These are phyloP conservation scores for Cystofilobasidium bisporidii DNA, from an alignment of 768 basidiomycete genomes.

Conservation along the genomic window DNA sequence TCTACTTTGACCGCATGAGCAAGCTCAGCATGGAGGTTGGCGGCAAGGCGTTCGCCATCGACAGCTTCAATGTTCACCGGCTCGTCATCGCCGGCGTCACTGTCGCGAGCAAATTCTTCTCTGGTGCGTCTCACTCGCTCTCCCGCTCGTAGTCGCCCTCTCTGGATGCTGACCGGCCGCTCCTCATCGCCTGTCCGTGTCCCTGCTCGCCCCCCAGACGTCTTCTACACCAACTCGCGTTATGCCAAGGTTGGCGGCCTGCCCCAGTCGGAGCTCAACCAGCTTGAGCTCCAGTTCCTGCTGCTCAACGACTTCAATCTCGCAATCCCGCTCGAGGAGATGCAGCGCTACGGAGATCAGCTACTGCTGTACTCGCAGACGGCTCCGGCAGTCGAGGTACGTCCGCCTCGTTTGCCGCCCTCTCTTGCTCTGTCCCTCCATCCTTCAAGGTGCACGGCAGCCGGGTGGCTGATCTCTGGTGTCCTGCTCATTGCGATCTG, in stretches of 20 bases:
- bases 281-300: conserved; percentile 92
- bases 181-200: no score
- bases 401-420: no score
- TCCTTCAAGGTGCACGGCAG: no score
- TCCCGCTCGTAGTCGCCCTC: background rate
- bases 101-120: conserved; percentile 98
- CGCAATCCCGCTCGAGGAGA: conserved; percentile 75
- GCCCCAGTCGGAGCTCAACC: conserved; percentile 78
- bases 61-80: conserved; percentile 92
- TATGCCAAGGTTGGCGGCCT: conserved; percentile 99
- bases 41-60: conserved; percentile 68
- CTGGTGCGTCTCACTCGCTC: conserved; percentile 38
- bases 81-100: conserved; percentile 96
- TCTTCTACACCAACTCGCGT: conserved; percentile 96
- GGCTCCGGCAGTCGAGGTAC: conserved; percentile 4
- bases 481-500: no score
- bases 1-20: conserved; percentile 96
- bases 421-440: no score
- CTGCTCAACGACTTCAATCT: conserved; percentile 91
- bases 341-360: conserved; percentile 90
- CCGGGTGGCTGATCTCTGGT: no score
- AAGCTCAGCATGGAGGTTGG: conserved; percentile 45
- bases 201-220: conserved; percentile 48
- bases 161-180: no score
- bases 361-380: conserved; percentile 51